A percentile compares a stretch with the other conserved stretches of the same genome.
phyloP scores from a whole-genome alignment of 306 rosid species.

The Prunus davidiana region DNA sequence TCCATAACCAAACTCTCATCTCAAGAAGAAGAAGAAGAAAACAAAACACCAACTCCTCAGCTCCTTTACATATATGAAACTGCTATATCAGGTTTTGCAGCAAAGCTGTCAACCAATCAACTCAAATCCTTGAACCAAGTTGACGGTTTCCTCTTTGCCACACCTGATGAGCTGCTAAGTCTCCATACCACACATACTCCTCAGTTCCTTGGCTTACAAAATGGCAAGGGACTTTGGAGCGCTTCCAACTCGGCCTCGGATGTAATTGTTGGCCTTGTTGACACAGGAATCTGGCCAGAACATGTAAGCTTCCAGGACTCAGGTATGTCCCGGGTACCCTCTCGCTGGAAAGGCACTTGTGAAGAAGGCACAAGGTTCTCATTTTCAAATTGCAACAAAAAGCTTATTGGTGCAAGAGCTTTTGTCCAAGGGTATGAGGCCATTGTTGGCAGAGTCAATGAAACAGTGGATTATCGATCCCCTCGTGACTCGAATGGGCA shows the following conservation, averaged over 20 bases:
- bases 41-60: conserved; percentile 23
- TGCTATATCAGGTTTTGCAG: conserved; percentile 62
- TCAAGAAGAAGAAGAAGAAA: conserved; percentile 19
- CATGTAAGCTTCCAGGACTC: conserved; percentile 58
- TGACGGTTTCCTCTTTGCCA: conserved; percentile 52
- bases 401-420: conserved; percentile 66
- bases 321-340: conserved; percentile 44
- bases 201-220: conserved; percentile 52
- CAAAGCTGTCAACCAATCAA: conserved; percentile 42
- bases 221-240: conserved; percentile 53
- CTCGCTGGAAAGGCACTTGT: conserved; percentile 66
- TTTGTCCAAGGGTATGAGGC: conserved; percentile 59
- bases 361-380: conserved; percentile 59
- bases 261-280: conserved; percentile 59
- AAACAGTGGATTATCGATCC: conserved; percentile 42
- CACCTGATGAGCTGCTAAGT: conserved; percentile 49
- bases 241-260: conserved; percentile 49
- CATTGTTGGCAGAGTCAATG: conserved; percentile 41
- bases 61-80: conserved; percentile 58
- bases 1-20: conserved; percentile 38
- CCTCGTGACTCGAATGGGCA: conserved; percentile 65
- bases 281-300: conserved; percentile 81
- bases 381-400: conserved; percentile 53
- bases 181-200: conserved; percentile 68
- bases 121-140: conserved; percentile 41